Conservation (phyloP, 1,284 basidiomycete genomes). For the Phylloporus sp. region DNA sequence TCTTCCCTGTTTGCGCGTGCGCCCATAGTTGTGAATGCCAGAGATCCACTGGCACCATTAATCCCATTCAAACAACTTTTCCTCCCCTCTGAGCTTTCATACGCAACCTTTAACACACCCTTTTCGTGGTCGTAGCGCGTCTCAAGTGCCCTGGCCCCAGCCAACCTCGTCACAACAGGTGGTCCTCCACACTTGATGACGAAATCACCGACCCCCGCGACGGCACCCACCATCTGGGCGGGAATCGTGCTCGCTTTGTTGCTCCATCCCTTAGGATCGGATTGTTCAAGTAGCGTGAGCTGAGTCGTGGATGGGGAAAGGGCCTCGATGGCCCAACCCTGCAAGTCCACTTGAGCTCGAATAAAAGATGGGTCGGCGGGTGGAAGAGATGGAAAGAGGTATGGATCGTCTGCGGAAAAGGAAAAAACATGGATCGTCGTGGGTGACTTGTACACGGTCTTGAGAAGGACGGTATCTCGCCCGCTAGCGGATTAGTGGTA, state of each 20-base stretch:
- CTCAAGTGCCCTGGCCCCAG: constrained; percentile 77
- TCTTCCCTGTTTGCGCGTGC: constrained; percentile 17
- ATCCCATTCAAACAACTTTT: constrained; percentile 39
- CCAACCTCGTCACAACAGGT: constrained; percentile 84
- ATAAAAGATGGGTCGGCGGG: constrained; percentile 77
- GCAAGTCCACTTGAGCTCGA: constrained; percentile 92
- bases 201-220: constrained; percentile 92
- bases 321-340: constrained; percentile 97
- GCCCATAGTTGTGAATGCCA: constrained; percentile 12
- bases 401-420: constrained; percentile 91
- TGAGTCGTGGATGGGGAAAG: constrained; percentile 95
- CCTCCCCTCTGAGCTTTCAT: constrained; percentile 69
- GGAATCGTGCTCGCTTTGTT: constrained; percentile 90
- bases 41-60: constrained; percentile 22
- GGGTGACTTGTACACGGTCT: constrained; percentile 97
- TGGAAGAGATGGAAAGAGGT: constrained; percentile 84
- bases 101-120: constrained; percentile 83
- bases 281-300: constrained; percentile 94
- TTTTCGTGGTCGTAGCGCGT: constrained; percentile 90
- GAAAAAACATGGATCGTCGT: constrained; percentile 95
- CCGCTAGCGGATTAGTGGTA: constrained; percentile 56
- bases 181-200: constrained; percentile 95
- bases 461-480: constrained; percentile 88
- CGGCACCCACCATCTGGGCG: constrained; percentile 84
- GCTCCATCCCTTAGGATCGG: constrained; percentile 96